These are phyloP conservation scores for Anthoceros angustus DNA, from an alignment of 225 moss, liverwort and hornwort genomes.

Conservation along the genomic window DNA sequence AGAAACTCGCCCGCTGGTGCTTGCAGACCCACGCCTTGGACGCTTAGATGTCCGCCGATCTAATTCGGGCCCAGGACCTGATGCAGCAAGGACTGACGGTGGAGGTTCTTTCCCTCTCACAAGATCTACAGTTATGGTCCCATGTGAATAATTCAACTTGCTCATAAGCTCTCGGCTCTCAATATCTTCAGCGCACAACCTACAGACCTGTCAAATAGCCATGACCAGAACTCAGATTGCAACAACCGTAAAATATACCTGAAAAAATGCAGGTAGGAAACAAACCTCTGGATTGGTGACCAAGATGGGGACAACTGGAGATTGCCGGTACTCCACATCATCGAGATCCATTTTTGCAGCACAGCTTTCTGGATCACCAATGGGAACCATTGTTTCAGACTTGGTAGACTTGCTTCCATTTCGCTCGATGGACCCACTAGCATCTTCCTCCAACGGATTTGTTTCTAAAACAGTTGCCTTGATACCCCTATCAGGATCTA, in stretches of 20 bases:
- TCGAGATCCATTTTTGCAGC: slow-evolving; percentile 16
- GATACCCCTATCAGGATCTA: slow-evolving; percentile 72
- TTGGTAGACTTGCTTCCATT: slow-evolving; percentile 41
- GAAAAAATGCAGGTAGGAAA: not conserved
- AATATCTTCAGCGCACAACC: slow-evolving; percentile 84
- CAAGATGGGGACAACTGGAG: slow-evolving; percentile 40
- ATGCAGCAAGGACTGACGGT: slow-evolving; percentile 67
- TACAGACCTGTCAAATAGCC: slow-evolving; percentile 64
- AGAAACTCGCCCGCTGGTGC: slow-evolving; percentile 67
- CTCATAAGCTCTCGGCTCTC: slow-evolving; percentile 70
- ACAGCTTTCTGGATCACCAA: slow-evolving; percentile 9
- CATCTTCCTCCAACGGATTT: slow-evolving; percentile 20
- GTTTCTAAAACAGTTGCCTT: slow-evolving; percentile 34
- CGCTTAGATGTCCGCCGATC: slow-evolving; percentile 93
- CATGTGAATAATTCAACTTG: slow-evolving; percentile 61
- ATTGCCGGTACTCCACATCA: slow-evolving; percentile 37
- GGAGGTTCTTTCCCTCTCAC: slow-evolving; percentile 92
- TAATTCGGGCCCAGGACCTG: slow-evolving; percentile 49
- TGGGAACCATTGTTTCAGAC: slow-evolving; percentile 21
- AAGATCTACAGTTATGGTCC: slow-evolving; percentile 83
- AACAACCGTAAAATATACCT: not conserved
- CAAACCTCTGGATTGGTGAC: slow-evolving; percentile 69
- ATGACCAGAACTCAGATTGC: not conserved
- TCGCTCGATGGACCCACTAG: slow-evolving; percentile 15
- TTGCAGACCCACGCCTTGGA: slow-evolving; percentile 73